A percentile compares a stretch with the other conserved stretches of the same genome.
phyloP scores from a whole-genome alignment of 2,329 filamentous ascomycete genomes.

The Calycina herbarum region DNA sequence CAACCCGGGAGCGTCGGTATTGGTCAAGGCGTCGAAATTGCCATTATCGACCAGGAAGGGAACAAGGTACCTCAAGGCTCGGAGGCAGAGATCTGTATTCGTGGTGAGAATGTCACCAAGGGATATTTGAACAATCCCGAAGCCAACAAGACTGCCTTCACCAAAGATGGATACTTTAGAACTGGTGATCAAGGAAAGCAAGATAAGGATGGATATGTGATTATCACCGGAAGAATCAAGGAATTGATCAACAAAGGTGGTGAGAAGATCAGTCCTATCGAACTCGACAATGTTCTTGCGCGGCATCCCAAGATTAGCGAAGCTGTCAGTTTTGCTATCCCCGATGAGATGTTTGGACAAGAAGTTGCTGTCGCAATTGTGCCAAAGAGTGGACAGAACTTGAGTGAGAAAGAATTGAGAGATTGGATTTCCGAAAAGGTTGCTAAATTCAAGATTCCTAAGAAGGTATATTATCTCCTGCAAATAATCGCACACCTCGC shows the following conservation, averaged over 20 bases:
- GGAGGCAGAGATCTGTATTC: constrained; percentile 82
- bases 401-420: constrained; percentile 62
- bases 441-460: constrained; percentile 83
- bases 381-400: constrained; percentile 61
- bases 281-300: constrained; percentile 81
- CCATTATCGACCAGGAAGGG: constrained; percentile 71
- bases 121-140: constrained; percentile 82
- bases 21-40: constrained; percentile 79
- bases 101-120: constrained; percentile 78
- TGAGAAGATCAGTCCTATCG: constrained; percentile 87
- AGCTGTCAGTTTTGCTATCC: constrained; percentile 80
- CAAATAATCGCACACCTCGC: neutral
- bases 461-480: constrained; percentile 57
- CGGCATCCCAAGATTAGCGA: constrained; percentile 72
- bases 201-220: constrained; percentile 77
- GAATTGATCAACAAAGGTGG: constrained; percentile 90
- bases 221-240: constrained; percentile 91
- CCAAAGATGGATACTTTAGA: constrained; percentile 76
- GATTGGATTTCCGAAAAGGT: constrained; percentile 68
- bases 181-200: constrained; percentile 84
- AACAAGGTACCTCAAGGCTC: constrained; percentile 66
- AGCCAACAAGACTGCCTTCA: constrained; percentile 75
- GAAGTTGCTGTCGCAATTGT: constrained; percentile 78
- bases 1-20: constrained; percentile 81
- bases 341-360: constrained; percentile 81